phyloP scores from a whole-genome alignment of 2,329 filamentous ascomycete species.

The Tolypocladium nubicola region DNA sequence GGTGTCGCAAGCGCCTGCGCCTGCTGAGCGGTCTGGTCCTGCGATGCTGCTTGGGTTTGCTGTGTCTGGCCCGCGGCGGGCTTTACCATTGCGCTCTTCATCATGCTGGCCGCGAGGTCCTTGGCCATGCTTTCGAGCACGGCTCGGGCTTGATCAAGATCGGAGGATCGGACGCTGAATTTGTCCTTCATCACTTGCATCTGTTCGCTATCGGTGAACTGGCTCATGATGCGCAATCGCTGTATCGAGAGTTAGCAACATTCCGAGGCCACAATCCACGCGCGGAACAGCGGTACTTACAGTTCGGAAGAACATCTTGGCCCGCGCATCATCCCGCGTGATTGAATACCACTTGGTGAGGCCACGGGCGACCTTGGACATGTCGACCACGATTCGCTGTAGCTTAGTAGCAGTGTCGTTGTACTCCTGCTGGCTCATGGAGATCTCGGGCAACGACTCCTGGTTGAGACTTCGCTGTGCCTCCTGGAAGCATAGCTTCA shows the following conservation, averaged over 20 bases:
- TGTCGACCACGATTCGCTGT: conserved; percentile 26
- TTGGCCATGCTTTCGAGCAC: conserved; percentile 42
- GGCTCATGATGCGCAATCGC: conserved; percentile 41
- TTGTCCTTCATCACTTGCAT: conserved; percentile 33
- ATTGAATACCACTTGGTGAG: conserved; percentile 37
- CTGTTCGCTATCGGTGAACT: conserved; percentile 40
- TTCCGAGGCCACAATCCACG: too few species aligned
- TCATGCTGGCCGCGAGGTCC: conserved; percentile 28
- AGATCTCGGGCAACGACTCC: conserved; percentile 33
- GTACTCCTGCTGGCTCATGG: conserved; percentile 33
- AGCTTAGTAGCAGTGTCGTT: conserved; percentile 34
- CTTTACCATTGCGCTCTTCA: conserved; percentile 15
- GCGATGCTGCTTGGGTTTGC: conserved; percentile 15
- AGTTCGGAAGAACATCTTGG: conserved; percentile 40
- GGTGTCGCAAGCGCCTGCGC: conserved; percentile 18
- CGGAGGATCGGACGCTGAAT: conserved; percentile 40
- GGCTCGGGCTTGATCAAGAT: conserved; percentile 37
- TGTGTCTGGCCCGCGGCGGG: conserved; percentile 6
- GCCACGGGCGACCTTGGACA: conserved; percentile 32
- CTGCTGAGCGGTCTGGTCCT: conserved; percentile 18
- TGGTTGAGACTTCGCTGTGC: conserved; percentile 26
- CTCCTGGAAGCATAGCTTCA: conserved; percentile 26
- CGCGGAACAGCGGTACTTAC: conserved; percentile 26
- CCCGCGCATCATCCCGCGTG: conserved; percentile 37
- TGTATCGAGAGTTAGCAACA: conserved; percentile 25